phyloP scores from a whole-genome alignment of 1,139 yeast genomes.

The Saccharomyces hybrid region DNA sequence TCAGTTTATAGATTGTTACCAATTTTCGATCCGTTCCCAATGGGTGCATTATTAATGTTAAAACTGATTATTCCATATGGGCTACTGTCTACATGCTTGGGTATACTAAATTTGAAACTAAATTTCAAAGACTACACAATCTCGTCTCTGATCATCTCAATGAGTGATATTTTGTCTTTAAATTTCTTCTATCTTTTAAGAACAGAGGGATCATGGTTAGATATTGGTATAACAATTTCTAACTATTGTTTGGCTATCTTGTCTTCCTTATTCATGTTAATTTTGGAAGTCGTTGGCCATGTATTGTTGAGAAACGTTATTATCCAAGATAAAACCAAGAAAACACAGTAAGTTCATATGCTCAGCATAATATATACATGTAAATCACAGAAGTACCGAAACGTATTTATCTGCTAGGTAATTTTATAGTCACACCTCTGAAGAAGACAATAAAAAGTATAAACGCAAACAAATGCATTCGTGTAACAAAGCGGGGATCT shows the following conservation, averaged over 20 bases:
- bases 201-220: slow-evolving; percentile 97
- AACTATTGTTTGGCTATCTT: slow-evolving; percentile 88
- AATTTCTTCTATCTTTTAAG: slow-evolving; percentile 86
- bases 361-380: slow-evolving; percentile 3
- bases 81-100: slow-evolving; percentile 73
- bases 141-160: slow-evolving; percentile 79
- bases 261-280: slow-evolving; percentile 80
- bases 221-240: slow-evolving; percentile 89
- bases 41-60: slow-evolving; percentile 87
- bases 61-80: slow-evolving; percentile 85
- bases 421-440: not conserved
- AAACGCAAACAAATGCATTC: too few relatives aligned
- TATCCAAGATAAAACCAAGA: not conserved
- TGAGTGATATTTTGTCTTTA: slow-evolving; percentile 80
- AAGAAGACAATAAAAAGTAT: too few relatives aligned
- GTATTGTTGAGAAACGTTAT: slow-evolving; percentile 62
- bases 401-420: not conserved
- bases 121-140: slow-evolving; percentile 75
- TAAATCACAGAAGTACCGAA: not conserved
- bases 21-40: slow-evolving; percentile 89
- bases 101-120: slow-evolving; percentile 73
- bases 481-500: too few relatives aligned
- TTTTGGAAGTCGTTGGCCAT: slow-evolving; percentile 72
- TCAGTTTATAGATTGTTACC: slow-evolving; percentile 87
- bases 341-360: not conserved